A percentile compares a stretch with the other conserved stretches of the same genome.
These are phyloP conservation scores for Eimeria necatrix DNA, from an alignment of 169 alveolate species.

Conservation along the genomic window DNA sequence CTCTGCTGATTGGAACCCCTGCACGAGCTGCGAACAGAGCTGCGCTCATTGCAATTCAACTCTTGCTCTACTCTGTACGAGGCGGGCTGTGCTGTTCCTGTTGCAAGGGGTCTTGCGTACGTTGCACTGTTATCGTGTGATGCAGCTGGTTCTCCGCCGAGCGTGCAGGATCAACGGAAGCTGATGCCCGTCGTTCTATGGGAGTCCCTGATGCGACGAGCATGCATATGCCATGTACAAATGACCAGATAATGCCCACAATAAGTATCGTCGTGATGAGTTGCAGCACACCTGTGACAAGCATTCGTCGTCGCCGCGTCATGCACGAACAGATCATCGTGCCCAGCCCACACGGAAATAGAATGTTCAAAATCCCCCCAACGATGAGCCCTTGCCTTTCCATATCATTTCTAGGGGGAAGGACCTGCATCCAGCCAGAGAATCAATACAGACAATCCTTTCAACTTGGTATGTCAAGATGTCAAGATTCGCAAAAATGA, in stretches of 20 bases:
- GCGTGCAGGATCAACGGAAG: too few relatives aligned
- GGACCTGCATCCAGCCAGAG: constrained; percentile 6
- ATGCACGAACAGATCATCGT: constrained; percentile 43
- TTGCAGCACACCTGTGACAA: not conserved
- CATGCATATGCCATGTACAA: constrained; percentile 25
- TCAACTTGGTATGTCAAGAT: too few relatives aligned
- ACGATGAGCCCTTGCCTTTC: constrained; percentile 50
- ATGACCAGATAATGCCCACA: constrained; percentile 28
- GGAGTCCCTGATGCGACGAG: not conserved
- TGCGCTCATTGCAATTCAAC: too few relatives aligned
- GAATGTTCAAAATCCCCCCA: constrained; percentile 42
- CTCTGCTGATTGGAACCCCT: too few relatives aligned
- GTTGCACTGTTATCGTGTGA: too few relatives aligned
- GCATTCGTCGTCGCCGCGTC: not conserved
- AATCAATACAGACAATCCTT: not conserved
- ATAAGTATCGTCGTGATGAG: not conserved
- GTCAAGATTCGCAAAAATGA: too few relatives aligned
- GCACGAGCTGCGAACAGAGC: too few relatives aligned
- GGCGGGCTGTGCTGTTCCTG: too few relatives aligned
- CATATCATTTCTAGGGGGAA: not conserved
- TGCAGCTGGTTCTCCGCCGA: too few relatives aligned
- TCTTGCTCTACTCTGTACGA: too few relatives aligned
- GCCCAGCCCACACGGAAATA: constrained; percentile 31
- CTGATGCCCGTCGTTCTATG: not conserved
- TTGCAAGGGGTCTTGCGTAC: too few relatives aligned